A percentile compares a stretch with the other conserved stretches of the same genome.
phyloP scores from a whole-genome alignment of 192 early-diverging fungal genomes.

The Linnemannia exigua region DNA sequence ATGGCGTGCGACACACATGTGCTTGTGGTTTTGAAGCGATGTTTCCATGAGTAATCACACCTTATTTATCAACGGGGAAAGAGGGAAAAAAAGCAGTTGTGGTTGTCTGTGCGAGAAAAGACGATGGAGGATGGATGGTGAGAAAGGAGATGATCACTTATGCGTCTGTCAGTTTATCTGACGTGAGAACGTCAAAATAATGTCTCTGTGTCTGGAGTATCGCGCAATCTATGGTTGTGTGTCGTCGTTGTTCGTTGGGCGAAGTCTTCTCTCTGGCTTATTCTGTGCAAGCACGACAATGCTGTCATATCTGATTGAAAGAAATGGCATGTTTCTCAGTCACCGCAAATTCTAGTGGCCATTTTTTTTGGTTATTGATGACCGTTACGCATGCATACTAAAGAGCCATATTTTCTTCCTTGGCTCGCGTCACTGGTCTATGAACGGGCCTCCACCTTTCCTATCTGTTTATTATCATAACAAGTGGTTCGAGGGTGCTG shows the following conservation, averaged over 20 bases:
- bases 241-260: background rate
- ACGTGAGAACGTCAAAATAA: background rate
- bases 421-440: too few species aligned
- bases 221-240: background rate
- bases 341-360: too few species aligned
- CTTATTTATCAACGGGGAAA: background rate
- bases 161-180: too few species aligned
- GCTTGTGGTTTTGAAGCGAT: background rate
- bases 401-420: too few species aligned
- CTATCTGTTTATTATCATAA: too few species aligned
- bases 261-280: background rate
- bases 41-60: background rate
- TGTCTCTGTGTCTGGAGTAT: background rate
- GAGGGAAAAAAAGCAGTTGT: background rate
- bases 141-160: too few species aligned
- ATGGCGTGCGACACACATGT: conserved; percentile 12
- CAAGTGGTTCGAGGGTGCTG: too few species aligned
- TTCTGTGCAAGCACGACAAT: background rate
- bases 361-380: too few species aligned
- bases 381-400: too few species aligned
- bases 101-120: conserved; percentile 9
- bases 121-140: background rate
- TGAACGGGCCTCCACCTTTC: too few species aligned
- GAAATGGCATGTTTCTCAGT: too few species aligned
- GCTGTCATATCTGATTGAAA: background rate